phyloP scores from a whole-genome alignment of 257 asterid genomes.

The Rehmannia glutinosa region DNA sequence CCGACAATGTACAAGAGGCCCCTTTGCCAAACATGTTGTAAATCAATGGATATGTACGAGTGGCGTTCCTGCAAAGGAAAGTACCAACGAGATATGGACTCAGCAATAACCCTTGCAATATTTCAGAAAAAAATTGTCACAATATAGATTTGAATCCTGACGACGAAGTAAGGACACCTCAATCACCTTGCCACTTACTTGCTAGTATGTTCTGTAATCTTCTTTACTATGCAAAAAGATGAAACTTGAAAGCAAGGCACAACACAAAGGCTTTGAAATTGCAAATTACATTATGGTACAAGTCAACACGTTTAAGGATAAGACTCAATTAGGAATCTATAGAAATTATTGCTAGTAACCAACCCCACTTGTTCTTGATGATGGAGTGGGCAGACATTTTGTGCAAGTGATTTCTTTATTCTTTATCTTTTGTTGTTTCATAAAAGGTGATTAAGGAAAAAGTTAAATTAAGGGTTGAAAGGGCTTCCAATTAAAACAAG shows the following conservation, averaged over 20 bases:
- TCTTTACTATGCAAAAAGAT: background rate
- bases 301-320: conserved; percentile 31
- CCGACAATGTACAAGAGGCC: too few species aligned
- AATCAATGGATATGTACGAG: too few species aligned
- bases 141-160: too few species aligned
- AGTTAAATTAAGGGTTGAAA: conserved; percentile 24
- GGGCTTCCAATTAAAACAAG: conserved; percentile 25
- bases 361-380: conserved; percentile 19
- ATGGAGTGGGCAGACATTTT: conserved; percentile 20
- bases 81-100: too few species aligned
- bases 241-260: conserved; percentile 4
- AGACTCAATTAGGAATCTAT: conserved; percentile 8
- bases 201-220: too few species aligned
- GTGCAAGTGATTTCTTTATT: background rate
- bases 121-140: too few species aligned
- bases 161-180: too few species aligned
- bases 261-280: background rate
- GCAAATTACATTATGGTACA: background rate
- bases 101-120: too few species aligned
- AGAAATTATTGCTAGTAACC: conserved; percentile 8
- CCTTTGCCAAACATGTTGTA: too few species aligned
- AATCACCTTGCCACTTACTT: too few species aligned
- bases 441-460: conserved; percentile 20
- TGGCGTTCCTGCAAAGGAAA: too few species aligned
- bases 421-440: background rate